A percentile compares a stretch with the other conserved stretches of the same genome.
Evolutionary conservation across 179 eudicot species (phyloP).

Genomic region (Heliamphora pulchella): DNA sequence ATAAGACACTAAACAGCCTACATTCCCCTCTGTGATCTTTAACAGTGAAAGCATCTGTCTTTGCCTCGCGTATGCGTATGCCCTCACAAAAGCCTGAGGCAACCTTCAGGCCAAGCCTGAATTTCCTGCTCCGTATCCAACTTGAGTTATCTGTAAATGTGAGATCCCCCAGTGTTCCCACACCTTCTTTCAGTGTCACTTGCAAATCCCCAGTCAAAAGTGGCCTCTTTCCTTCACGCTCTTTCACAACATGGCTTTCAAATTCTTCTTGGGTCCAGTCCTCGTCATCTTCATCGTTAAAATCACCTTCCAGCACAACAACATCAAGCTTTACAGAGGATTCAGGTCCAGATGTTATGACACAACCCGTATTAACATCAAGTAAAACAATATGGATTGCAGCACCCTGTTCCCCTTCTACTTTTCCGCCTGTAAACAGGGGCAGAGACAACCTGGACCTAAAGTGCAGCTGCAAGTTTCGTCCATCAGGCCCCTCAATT

Average conservation of each 20-base stretch:
- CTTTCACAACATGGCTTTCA: slow-evolving; percentile 87
- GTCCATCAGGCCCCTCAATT: slow-evolving; percentile 90
- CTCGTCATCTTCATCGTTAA: slow-evolving; percentile 90
- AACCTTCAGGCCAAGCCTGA: slow-evolving; percentile 83
- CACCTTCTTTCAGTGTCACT: slow-evolving; percentile 91
- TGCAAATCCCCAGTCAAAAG: slow-evolving; percentile 80
- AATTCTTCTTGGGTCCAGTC: slow-evolving; percentile 82
- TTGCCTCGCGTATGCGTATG: slow-evolving; percentile 78
- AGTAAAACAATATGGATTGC: slow-evolving; percentile 69
- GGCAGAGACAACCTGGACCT: slow-evolving; percentile 79
- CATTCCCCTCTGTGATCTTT: slow-evolving; percentile 99
- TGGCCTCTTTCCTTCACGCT: slow-evolving; percentile 94
- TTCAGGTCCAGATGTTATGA: slow-evolving; percentile 73
- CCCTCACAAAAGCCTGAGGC: slow-evolving; percentile 71
- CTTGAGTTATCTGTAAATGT: slow-evolving; percentile 95
- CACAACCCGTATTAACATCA: slow-evolving; percentile 66
- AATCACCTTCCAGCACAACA: slow-evolving; percentile 97
- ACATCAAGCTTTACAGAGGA: slow-evolving; percentile 76
- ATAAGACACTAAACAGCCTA: slow-evolving; percentile 26
- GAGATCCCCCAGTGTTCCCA: slow-evolving; percentile 86
- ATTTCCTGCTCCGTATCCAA: slow-evolving; percentile 95
- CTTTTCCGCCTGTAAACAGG: slow-evolving; percentile 89
- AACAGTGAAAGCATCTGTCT: slow-evolving; percentile 92
- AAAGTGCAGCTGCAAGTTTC: slow-evolving; percentile 77
- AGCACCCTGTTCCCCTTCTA: slow-evolving; percentile 99